Evolutionary conservation across 2,329 filamentous ascomycete genomes (phyloP).

Genomic region (Fusarium clavum): DNA sequence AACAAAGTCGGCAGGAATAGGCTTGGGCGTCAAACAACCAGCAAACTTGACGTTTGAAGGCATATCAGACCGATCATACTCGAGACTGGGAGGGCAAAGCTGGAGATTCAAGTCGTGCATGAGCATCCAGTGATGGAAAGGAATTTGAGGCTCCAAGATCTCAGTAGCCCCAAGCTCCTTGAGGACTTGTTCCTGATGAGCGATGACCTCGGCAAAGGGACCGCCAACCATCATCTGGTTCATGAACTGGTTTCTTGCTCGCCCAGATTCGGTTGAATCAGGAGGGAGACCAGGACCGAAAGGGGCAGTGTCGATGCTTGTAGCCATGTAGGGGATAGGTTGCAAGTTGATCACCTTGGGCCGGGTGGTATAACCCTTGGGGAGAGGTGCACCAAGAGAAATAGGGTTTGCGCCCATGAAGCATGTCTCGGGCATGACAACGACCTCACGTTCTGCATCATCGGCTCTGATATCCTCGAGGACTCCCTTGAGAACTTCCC

Average conservation of each 20-base stretch:
- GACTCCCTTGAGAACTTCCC: slow-evolving; percentile 49
- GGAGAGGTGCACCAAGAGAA: slow-evolving; percentile 53
- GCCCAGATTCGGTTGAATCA: slow-evolving; percentile 52
- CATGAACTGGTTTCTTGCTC: slow-evolving; percentile 49
- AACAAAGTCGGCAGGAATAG: slow-evolving; percentile 43
- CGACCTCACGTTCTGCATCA: slow-evolving; percentile 52
- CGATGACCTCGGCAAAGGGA: slow-evolving; percentile 40
- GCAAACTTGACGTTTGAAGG: slow-evolving; percentile 56
- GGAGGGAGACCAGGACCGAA: slow-evolving; percentile 55
- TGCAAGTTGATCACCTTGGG: slow-evolving; percentile 56
- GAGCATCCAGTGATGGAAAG: slow-evolving; percentile 47
- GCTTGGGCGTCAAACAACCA: slow-evolving; percentile 55
- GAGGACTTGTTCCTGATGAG: slow-evolving; percentile 44
- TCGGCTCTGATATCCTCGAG: slow-evolving; percentile 51
- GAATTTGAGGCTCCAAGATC: slow-evolving; percentile 17
- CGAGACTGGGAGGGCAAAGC: slow-evolving; percentile 54
- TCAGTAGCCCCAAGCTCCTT: slow-evolving; percentile 47
- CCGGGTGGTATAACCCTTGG: slow-evolving; percentile 50
- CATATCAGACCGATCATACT: slow-evolving; percentile 54
- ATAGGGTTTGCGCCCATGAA: slow-evolving; percentile 55
- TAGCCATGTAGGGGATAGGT: slow-evolving; percentile 51
- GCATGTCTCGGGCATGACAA: slow-evolving; percentile 58
- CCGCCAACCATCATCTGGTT: slow-evolving; percentile 40
- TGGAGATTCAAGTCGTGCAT: slow-evolving; percentile 52
- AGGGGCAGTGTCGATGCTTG: slow-evolving; percentile 55